Evolutionary conservation across 768 basidiomycete genomes (phyloP).

Genomic region (Mycena indigotica): DNA sequence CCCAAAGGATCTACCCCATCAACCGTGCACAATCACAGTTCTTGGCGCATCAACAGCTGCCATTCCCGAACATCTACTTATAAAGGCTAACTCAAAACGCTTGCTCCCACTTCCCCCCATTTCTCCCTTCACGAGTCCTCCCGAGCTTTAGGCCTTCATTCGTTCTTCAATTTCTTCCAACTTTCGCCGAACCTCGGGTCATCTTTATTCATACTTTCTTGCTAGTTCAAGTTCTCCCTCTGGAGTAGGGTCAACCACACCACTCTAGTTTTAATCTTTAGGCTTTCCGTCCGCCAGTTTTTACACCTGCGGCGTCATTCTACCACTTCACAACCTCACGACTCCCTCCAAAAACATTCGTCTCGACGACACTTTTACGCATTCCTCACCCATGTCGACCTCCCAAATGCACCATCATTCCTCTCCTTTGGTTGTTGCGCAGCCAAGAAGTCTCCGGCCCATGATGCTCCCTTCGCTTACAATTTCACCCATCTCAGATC

Average conservation of each 20-base stretch:
- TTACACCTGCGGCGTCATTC: not conserved
- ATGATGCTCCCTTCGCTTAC: constrained; percentile 5
- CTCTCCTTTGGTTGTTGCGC: not conserved
- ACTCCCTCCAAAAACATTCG: not conserved
- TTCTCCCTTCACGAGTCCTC: not conserved
- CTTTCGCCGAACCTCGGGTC: constrained; percentile 3
- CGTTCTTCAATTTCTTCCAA: not conserved
- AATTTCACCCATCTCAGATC: constrained; percentile 6
- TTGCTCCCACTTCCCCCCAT: not conserved
- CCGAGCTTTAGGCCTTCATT: constrained; percentile 2
- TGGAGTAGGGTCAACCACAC: not conserved
- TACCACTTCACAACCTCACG: not conserved
- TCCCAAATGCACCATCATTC: constrained; percentile 1
- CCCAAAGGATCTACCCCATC: not conserved
- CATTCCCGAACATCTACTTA: not conserved
- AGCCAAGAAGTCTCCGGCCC: not conserved
- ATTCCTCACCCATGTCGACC: constrained; percentile 5
- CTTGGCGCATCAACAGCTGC: not conserved
- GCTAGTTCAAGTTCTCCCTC: constrained; percentile 2
- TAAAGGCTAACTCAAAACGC: not conserved
- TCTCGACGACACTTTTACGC: constrained; percentile 6
- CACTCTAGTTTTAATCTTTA: not conserved
- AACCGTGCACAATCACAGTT: not conserved
- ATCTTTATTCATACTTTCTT: not conserved
- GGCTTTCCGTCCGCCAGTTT: not conserved